Conservation (phyloP, 352 stramenopile genomes). For the Phytopythium montanum region DNA sequence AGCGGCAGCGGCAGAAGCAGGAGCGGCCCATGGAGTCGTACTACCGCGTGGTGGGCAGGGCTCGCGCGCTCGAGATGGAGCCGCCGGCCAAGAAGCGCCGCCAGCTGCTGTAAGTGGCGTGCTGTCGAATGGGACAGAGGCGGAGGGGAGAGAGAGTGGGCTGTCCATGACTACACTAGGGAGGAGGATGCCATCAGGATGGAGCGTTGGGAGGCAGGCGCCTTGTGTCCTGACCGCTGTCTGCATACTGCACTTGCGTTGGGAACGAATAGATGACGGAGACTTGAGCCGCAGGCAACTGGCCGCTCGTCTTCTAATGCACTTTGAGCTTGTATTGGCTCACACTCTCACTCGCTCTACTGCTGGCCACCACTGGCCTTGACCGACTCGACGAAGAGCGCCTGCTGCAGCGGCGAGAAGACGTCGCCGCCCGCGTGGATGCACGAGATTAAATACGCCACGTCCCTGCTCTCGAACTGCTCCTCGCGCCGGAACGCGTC, state of each 20-base stretch:
- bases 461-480: slow-evolving; percentile 83
- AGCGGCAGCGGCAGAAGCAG: slow-evolving; percentile 26
- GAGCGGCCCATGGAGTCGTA: slow-evolving; percentile 73
- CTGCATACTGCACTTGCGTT: not conserved
- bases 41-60: slow-evolving; percentile 67
- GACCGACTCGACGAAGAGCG: slow-evolving; percentile 73
- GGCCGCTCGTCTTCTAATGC: not conserved
- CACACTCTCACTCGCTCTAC: not conserved
- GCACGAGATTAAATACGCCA: slow-evolving; percentile 88
- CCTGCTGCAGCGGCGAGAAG: slow-evolving; percentile 80
- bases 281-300: not conserved
- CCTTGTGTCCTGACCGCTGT: slow-evolving; percentile 2
- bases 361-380: slow-evolving; percentile 15
- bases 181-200: no score
- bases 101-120: slow-evolving; percentile 4
- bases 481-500: slow-evolving; percentile 85
- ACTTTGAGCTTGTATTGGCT: no score
- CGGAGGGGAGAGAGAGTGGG: not conserved
- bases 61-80: slow-evolving; percentile 21
- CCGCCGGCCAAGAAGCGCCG: slow-evolving; percentile 12
- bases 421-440: slow-evolving; percentile 79
- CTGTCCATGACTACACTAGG: not conserved
- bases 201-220: not conserved
- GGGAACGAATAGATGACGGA: not conserved
- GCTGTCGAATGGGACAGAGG: not conserved